phyloP scores from a whole-genome alignment of 2,329 filamentous ascomycete genomes.

The Tolypocladium cylindrosporum region DNA sequence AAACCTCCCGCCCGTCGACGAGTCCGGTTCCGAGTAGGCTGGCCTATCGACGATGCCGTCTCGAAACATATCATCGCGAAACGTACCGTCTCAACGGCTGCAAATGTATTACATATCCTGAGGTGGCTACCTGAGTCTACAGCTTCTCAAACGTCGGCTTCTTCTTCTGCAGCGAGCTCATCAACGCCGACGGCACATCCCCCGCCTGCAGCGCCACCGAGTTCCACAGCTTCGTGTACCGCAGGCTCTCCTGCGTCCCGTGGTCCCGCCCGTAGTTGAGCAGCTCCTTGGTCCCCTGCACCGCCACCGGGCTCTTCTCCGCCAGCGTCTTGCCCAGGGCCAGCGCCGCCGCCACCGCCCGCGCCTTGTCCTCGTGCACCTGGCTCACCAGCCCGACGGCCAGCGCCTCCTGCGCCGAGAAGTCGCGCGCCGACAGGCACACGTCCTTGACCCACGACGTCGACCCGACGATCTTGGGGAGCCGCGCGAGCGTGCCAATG shows the following conservation, averaged over 20 bases:
- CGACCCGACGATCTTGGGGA: conserved; percentile 64
- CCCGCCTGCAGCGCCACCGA: conserved; percentile 68
- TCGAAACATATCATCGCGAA: too few species aligned
- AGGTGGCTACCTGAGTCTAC: conserved; percentile 25
- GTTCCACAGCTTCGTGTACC: conserved; percentile 86
- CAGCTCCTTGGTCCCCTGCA: conserved; percentile 79
- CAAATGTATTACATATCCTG: neutral
- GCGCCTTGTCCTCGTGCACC: conserved; percentile 53
- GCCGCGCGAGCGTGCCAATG: conserved; percentile 62
- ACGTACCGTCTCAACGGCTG: neutral
- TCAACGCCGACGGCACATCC: conserved; percentile 65
- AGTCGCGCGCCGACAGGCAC: conserved; percentile 59
- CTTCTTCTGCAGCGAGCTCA: conserved; percentile 67
- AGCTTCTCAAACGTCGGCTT: conserved; percentile 81
- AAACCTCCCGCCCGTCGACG: conserved; percentile 39
- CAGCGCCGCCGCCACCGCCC: conserved; percentile 52
- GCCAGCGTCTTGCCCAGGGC: conserved; percentile 57
- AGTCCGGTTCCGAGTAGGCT: conserved; percentile 38
- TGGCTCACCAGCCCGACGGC: conserved; percentile 60
- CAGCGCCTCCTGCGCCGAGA: conserved; percentile 58
- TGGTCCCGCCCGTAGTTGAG: conserved; percentile 76
- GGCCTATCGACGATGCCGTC: too few species aligned
- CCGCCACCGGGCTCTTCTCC: conserved; percentile 77
- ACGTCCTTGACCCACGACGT: conserved; percentile 74
- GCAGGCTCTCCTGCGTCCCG: conserved; percentile 64